Percentiles rank a stretch among this genome's conserved stretches.
Conservation (phyloP, 192 early-diverging fungal genomes). For the Backusella sp. region DNA sequence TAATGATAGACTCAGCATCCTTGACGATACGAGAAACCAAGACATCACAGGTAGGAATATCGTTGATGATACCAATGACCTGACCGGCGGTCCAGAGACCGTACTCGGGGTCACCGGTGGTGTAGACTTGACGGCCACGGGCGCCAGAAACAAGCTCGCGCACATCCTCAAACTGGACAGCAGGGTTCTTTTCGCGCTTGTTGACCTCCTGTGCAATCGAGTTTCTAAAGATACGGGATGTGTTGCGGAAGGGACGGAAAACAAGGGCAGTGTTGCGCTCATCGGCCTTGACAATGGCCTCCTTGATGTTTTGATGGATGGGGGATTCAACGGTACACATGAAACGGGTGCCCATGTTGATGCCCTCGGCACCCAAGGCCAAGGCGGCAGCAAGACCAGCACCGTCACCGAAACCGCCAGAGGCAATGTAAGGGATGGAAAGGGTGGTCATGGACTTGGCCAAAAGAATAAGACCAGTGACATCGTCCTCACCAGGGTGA, state of each 20-base stretch:
- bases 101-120: conserved; percentile 54
- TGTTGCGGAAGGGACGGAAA: conserved; percentile 77
- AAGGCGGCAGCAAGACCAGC: conserved; percentile 68
- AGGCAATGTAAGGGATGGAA: conserved; percentile 73
- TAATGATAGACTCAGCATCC: conserved; percentile 49
- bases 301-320: conserved; percentile 75
- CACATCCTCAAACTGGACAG: conserved; percentile 68
- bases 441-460: conserved; percentile 68
- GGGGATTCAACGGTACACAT: conserved; percentile 76
- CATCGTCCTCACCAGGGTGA: conserved; percentile 83
- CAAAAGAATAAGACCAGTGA: conserved; percentile 68
- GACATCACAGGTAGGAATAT: conserved; percentile 76
- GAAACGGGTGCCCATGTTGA: conserved; percentile 89
- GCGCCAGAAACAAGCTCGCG: conserved; percentile 66
- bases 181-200: conserved; percentile 60
- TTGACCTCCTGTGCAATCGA: conserved; percentile 69
- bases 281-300: conserved; percentile 64
- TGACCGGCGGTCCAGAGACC: conserved; percentile 68
- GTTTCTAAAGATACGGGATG: conserved; percentile 75
- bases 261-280: conserved; percentile 68
- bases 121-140: conserved; percentile 56
- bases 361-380: conserved; percentile 56
- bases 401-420: conserved; percentile 78
- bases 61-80: conserved; percentile 71
- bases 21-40: conserved; percentile 56